Evolutionary conservation across 177 flowering plant species (phyloP), one percentile per base, ranked within the genome.

Genomic region (Vitis hybrid): DNA sequence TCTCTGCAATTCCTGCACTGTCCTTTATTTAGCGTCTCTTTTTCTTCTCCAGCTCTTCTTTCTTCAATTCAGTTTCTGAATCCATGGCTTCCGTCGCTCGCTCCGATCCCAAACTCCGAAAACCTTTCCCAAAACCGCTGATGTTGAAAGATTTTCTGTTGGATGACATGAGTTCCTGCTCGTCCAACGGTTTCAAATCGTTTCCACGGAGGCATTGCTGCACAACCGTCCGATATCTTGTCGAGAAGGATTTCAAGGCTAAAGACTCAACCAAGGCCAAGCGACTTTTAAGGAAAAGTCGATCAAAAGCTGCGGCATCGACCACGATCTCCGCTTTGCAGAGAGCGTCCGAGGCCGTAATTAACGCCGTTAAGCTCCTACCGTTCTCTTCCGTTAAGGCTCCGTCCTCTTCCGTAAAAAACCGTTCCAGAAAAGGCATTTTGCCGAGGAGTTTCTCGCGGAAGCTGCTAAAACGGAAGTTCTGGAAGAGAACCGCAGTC

Each of bases 151-250:
- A 93, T 65, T 86, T 75, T 66, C 80, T 93, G 10, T 40, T 30
- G 6, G 88, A 91, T 5, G 93, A 91, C 67, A 57, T 83, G 32
- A 84, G 86, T 67, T 92, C 93, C 0, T 90, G 91, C 65, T 91
- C 98, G 2, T 86, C 93, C 54, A 88, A 77, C 72, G 90, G 92
- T 48, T 90, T 89, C 82, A 78, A 74, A 56, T 86, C 91, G 2
- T 84, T 79, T 60, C 91, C 94, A 0, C 83, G 94, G 2, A 64
- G 80, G 27, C 81, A 80, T 15, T 87, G 85, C 69, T 82, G 78
- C 77, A 68, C 90, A 0, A 72, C 86, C 56, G 83, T 89, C 51
- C 80, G 88, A 69, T 83, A 72, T 57, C 82, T 85, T 61, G 79
- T 85, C 48, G 87, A 86, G n/a, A 60, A 69, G 27, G 91, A 88